These are phyloP conservation scores for Trichoderma koningiopsis DNA, from an alignment of 2,329 filamentous ascomycete species.

Conservation along the genomic window DNA sequence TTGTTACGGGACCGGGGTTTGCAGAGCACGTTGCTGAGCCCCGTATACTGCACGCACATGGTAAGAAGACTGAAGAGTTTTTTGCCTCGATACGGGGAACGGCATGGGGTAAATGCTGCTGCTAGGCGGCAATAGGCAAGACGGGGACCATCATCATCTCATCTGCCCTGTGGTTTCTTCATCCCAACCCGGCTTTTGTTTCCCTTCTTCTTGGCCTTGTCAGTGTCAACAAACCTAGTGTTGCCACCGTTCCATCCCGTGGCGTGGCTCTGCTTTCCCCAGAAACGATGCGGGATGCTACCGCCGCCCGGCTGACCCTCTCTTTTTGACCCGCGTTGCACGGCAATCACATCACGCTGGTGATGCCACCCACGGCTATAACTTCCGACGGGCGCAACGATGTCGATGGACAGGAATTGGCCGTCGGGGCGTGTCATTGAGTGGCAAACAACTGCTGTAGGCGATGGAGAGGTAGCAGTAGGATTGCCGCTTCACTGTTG, in stretches of 20 bases:
- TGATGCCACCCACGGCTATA: neutral
- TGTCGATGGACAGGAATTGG: neutral
- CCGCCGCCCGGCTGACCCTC: neutral
- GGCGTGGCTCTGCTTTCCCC: neutral
- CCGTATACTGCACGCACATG: too few relatives aligned
- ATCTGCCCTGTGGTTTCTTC: neutral
- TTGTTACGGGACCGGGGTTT: neutral
- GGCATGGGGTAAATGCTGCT: neutral
- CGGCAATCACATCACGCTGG: neutral
- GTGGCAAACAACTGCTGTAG: neutral
- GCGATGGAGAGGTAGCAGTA: neutral
- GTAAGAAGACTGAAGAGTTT: neutral
- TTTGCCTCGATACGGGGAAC: neutral
- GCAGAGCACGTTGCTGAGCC: neutral
- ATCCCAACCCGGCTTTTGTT: neutral
- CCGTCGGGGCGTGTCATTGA: neutral
- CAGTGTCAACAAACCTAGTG: neutral
- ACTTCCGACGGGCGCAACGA: constrained; percentile 9
- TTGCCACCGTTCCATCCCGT: constrained; percentile 15
- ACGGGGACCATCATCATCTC: neutral
- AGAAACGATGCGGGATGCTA: neutral
- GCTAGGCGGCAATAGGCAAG: neutral
- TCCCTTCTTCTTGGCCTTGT: neutral
- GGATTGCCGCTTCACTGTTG: neutral
- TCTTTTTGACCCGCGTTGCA: neutral